Percentiles rank a stretch among this genome's conserved stretches.
Conservation (phyloP, 108 stramenopile species). For the Aurantiochytrium sp. region DNA sequence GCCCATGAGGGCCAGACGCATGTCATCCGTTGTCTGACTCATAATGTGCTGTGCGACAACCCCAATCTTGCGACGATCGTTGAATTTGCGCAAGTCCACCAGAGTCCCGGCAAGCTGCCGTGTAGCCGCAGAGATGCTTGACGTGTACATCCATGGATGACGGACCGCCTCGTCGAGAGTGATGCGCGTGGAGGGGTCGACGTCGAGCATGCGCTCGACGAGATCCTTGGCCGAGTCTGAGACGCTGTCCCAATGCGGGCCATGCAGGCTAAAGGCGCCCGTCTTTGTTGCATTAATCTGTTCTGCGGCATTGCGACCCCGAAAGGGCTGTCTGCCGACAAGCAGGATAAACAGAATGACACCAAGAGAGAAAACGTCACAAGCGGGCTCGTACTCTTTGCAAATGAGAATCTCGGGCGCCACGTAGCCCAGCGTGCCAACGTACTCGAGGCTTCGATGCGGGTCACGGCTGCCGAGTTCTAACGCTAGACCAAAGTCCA, state of each 20-base stretch:
- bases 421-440: conserved; percentile 69
- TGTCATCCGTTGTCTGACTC: background rate
- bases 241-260: background rate
- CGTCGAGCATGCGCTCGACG: background rate
- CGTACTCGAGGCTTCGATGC: conserved; percentile 44
- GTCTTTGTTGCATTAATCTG: background rate
- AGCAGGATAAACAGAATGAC: conserved; percentile 89
- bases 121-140: background rate
- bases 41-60: background rate
- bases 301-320: background rate
- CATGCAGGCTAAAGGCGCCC: background rate
- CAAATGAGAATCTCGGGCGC: conserved; percentile 24
- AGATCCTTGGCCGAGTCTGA: background rate
- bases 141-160: background rate
- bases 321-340: conserved; percentile 63
- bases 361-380: conserved; percentile 90
- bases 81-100: background rate
- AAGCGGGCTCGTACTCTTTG: conserved; percentile 26
- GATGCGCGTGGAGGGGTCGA: background rate
- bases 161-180: background rate
- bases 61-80: background rate
- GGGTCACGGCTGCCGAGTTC: conserved; percentile 2
- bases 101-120: background rate
- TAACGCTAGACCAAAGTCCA: conserved; percentile 50
- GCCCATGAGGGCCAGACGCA: background rate